Evolutionary conservation across 768 basidiomycete species (phyloP).

Genomic region (Calocybe indica): DNA sequence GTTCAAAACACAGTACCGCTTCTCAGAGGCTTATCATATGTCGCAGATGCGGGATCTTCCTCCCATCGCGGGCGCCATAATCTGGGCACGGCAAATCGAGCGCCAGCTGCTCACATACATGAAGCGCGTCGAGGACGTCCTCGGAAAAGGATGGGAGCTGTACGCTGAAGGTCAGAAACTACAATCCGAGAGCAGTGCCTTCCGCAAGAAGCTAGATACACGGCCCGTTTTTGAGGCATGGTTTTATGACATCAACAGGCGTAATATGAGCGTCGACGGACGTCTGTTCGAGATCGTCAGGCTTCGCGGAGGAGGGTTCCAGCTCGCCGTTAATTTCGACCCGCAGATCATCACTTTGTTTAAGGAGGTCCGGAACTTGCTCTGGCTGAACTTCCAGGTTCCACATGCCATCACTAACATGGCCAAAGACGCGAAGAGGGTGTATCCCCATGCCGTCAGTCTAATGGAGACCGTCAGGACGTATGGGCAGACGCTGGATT

Average conservation of each 20-base stretch:
- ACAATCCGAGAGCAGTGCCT: constrained; percentile 84
- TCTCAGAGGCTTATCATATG: constrained; percentile 96
- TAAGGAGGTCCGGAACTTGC: constrained; percentile 94
- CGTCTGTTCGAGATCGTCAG: constrained; percentile 89
- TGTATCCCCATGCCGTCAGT: constrained; percentile 97
- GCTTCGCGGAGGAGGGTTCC: constrained; percentile 66
- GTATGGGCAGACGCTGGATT: constrained; percentile 90
- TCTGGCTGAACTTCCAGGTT: constrained; percentile 95
- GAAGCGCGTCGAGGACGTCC: constrained; percentile 98
- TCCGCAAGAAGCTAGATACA: constrained; percentile 95
- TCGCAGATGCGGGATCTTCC: constrained; percentile 97
- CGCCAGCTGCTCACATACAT: constrained; percentile 94
- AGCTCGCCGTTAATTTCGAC: constrained; percentile 95
- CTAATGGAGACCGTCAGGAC: constrained; percentile 99
- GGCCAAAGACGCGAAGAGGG: constrained; percentile 97
- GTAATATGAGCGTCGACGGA: constrained; percentile 89
- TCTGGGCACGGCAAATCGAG: constrained; percentile 99
- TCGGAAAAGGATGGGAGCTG: constrained; percentile 97
- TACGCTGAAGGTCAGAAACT: constrained; percentile 99
- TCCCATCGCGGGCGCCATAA: constrained; percentile 96
- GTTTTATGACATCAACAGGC: constrained; percentile 90
- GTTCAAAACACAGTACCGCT: constrained; percentile 96
- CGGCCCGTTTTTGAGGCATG: constrained; percentile 93
- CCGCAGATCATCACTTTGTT: constrained; percentile 97
- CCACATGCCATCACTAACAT: constrained; percentile 93